phyloP scores from a whole-genome alignment of 768 basidiomycete species.

The Hortiboletus campestris region DNA sequence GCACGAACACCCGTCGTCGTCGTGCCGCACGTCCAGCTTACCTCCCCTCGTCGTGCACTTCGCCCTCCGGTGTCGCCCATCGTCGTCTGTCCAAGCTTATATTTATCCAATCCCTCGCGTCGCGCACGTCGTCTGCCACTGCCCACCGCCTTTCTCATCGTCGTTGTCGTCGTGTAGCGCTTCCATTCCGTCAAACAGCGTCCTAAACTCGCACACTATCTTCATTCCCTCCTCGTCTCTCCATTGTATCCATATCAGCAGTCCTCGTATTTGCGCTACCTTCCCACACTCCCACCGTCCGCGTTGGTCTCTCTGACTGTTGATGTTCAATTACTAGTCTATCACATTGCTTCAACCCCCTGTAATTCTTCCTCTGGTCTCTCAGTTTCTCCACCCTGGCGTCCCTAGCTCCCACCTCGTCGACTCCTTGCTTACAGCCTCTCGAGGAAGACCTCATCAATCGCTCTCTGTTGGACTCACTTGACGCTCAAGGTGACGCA shows the following conservation, averaged over 20 bases:
- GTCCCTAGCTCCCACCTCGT: constrained; percentile 38
- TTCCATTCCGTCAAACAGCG: constrained; percentile 28
- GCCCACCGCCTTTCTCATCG: constrained; percentile 16
- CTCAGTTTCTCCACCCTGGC: constrained; percentile 47
- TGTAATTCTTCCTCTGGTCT: constrained; percentile 29
- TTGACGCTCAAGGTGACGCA: constrained; percentile 82
- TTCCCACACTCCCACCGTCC: constrained; percentile 28
- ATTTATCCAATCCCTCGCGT: constrained; percentile 45
- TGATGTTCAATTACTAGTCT: constrained; percentile 40
- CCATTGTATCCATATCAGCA: constrained; percentile 47
- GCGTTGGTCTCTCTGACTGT: constrained; percentile 37
- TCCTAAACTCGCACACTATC: constrained; percentile 26
- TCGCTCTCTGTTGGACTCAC: constrained; percentile 76
- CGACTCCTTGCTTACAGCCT: constrained; percentile 35
- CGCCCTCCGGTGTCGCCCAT: constrained; percentile 23
- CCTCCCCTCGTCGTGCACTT: constrained; percentile 17
- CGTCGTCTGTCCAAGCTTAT: constrained; percentile 23
- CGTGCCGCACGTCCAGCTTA: constrained; percentile 34
- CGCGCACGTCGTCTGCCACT: constrained; percentile 42
- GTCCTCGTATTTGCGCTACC: constrained; percentile 35
- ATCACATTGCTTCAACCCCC: constrained; percentile 25
- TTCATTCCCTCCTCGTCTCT: constrained; percentile 26
- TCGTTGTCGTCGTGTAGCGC: constrained; percentile 28
- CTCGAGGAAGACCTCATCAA: constrained; percentile 77
- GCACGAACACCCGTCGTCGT: constrained; percentile 41